Conservation (phyloP, 306 rosid genomes). For the Quercus ilex region DNA sequence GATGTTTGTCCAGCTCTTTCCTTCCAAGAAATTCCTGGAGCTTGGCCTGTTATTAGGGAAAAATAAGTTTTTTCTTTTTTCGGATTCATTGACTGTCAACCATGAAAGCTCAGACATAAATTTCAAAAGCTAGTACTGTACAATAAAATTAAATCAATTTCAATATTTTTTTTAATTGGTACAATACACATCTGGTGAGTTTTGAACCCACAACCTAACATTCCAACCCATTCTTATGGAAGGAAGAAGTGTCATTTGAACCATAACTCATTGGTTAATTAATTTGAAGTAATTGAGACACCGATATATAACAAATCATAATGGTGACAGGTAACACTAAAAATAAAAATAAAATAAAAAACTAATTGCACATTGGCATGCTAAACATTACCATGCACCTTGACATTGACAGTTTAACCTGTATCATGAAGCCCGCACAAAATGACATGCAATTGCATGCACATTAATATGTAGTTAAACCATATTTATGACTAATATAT, state of each 20-base stretch:
- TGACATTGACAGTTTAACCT: neutral
- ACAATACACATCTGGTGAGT: too few species aligned
- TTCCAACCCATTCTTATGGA: too few species aligned
- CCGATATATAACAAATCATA: neutral
- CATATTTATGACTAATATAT: neutral
- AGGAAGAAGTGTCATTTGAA: too few species aligned
- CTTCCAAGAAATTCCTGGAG: constrained; percentile 95
- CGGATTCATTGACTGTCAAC: neutral
- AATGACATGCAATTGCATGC: neutral
- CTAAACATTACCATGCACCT: neutral
- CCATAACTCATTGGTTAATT: too few species aligned
- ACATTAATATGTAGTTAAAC: neutral
- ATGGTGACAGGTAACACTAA: neutral
- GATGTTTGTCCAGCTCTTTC: constrained; percentile 90
- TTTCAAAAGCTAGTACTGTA: neutral
- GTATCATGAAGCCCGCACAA: neutral
- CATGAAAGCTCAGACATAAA: neutral
- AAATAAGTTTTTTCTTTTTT: neutral
- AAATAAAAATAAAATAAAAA: too few species aligned
- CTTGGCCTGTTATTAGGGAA: constrained; percentile 56
- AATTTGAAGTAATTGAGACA: neutral
- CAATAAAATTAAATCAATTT: neutral
- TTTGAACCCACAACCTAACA: too few species aligned
- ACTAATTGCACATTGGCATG: neutral
- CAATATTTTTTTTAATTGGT: too few species aligned